phyloP scores from a whole-genome alignment of 306 rosid species.

The Vigna reflexopilosa region DNA sequence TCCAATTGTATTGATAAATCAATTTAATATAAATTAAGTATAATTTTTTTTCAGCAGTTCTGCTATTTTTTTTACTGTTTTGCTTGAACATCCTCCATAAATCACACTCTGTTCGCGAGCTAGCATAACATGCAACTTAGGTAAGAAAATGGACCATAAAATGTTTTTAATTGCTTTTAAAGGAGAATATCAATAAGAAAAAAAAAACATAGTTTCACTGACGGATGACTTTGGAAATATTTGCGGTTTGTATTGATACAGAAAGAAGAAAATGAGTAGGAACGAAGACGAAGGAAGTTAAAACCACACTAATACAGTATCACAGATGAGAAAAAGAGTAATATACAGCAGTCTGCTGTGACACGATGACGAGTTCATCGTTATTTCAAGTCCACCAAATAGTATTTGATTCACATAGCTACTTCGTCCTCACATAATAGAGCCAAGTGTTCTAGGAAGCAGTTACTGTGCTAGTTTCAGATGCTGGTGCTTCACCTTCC shows the following conservation, averaged over 20 bases:
- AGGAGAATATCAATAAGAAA: background rate
- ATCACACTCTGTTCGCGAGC: background rate
- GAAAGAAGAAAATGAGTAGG: background rate
- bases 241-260: background rate
- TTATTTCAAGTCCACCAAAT: conserved; percentile 31
- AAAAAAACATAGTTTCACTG: background rate
- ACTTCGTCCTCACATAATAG: conserved; percentile 33
- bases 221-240: background rate
- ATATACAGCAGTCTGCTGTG: conserved; percentile 26
- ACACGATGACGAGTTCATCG: conserved; percentile 31
- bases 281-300: conserved; percentile 7
- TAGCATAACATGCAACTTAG: background rate
- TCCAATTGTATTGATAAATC: background rate
- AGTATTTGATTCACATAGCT: conserved; percentile 33
- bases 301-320: conserved; percentile 34
- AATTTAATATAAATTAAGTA: background rate
- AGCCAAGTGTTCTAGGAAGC: conserved; percentile 51
- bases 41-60: background rate
- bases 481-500: conserved; percentile 65
- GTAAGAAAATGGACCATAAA: background rate
- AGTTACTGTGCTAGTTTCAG: conserved; percentile 48
- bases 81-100: background rate
- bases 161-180: background rate
- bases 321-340: conserved; percentile 18
- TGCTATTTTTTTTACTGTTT: background rate